Conservation (phyloP, 176 grass and related monocot genomes). For the Carex parvula region DNA sequence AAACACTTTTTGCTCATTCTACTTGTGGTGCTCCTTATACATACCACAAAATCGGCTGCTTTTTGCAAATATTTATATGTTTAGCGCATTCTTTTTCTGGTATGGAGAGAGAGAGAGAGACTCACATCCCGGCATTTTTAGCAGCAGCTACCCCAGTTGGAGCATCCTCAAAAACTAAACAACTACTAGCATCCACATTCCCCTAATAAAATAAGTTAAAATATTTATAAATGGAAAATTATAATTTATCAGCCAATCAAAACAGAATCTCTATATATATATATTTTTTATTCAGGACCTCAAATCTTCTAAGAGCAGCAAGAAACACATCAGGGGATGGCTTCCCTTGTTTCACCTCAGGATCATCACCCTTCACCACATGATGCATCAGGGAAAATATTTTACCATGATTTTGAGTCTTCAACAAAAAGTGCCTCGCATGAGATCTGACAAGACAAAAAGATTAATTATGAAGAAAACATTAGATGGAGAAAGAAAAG, state of each 20-base stretch:
- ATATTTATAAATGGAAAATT: slow-evolving; percentile 1
- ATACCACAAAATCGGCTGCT: background rate
- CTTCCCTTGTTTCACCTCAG: slow-evolving; percentile 79
- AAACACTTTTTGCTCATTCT: background rate
- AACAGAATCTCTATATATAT: background rate
- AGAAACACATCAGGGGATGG: slow-evolving; percentile 96
- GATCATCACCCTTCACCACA: slow-evolving; percentile 82
- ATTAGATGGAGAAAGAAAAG: background rate
- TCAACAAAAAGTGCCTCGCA: slow-evolving; percentile 67
- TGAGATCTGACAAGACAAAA: slow-evolving; percentile 58
- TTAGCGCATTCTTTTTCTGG: background rate
- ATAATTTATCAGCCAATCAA: background rate
- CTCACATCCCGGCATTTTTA: slow-evolving; percentile 90
- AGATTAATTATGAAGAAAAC: slow-evolving; percentile 8
- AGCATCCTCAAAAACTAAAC: slow-evolving; percentile 94
- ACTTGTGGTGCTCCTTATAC: background rate
- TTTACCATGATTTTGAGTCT: slow-evolving; percentile 88
- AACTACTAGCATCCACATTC: slow-evolving; percentile 49
- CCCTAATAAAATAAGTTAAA: slow-evolving; percentile 39
- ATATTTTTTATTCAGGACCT: slow-evolving; percentile 34
- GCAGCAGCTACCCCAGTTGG: slow-evolving; percentile 86
- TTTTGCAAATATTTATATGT: background rate
- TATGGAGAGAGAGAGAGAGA: background rate
- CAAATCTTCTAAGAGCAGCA: slow-evolving; percentile 68
- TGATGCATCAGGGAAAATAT: slow-evolving; percentile 79